A percentile compares a stretch with the other conserved stretches of the same genome.
phyloP scores from a whole-genome alignment of 371 early-diverging fungal genomes.

The Apophysomyces trapeziformis region DNA sequence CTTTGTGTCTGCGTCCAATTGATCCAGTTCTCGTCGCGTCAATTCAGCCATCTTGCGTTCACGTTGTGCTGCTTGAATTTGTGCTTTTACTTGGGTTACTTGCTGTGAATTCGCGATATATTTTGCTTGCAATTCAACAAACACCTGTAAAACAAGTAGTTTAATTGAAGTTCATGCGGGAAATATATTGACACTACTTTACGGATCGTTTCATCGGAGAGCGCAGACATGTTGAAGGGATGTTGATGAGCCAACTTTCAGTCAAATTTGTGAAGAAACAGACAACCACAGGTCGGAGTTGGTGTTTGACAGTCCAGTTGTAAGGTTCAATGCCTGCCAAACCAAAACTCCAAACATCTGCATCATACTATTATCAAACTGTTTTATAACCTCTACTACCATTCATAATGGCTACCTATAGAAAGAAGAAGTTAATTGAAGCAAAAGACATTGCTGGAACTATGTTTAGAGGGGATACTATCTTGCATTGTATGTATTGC shows the following conservation, averaged over 20 bases:
- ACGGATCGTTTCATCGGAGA: conserved; percentile 53
- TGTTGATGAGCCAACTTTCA: not conserved
- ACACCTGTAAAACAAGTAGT: conserved; percentile 42
- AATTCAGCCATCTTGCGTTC: conserved; percentile 75
- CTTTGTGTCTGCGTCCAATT: conserved; percentile 57
- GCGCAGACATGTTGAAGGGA: conserved; percentile 38
- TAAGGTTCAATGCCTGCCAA: no score
- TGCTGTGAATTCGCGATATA: conserved; percentile 68
- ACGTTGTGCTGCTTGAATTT: conserved; percentile 69
- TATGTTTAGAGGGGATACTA: no score
- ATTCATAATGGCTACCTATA: no score
- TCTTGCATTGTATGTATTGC: no score
- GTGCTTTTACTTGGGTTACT: conserved; percentile 67
- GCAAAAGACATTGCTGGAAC: no score
- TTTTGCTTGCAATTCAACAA: conserved; percentile 67
- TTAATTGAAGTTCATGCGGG: not conserved
- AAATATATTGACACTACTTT: conserved; percentile 25
- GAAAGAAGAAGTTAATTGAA: no score
- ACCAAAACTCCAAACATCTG: no score
- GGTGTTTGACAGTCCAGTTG: not conserved
- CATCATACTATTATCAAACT: no score
- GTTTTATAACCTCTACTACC: no score
- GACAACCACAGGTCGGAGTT: not conserved
- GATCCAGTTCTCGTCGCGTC: conserved; percentile 72
- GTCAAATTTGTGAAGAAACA: not conserved